Base-by-base conservation (phyloP, 2,329 filamentous ascomycete genomes). In the Ceratocystis harringtonii region DNA sequence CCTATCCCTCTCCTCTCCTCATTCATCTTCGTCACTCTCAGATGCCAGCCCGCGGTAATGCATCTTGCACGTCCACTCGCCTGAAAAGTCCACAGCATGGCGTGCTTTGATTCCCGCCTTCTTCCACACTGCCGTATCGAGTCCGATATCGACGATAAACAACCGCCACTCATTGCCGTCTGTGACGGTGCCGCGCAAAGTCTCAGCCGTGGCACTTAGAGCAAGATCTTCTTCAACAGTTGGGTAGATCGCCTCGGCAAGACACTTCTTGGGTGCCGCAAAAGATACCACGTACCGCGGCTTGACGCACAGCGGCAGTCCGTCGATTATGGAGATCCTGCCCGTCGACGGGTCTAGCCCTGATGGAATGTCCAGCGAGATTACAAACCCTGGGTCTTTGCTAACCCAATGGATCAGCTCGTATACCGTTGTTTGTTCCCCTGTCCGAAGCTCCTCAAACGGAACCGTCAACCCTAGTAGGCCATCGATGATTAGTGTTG, bases 401-500 rank as follows among this genome's bases (percentile, higher is more conserved):
- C 96, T 97, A 2, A 90, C 88, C 91, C 92, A 97, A 68, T 91
- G 88, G 71, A 96, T 94, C 72, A 96, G 83, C 72, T 95, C 88
- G 71, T 95, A 92, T 0, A 90, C 89, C 0, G 87, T 88, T 2
- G 87, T 85, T 73, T 95, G 90, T 69, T 95, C 89, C 17, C 88
- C 87, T 1, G 86, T 88, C 44, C 90, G 84, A 32, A 97, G 79
- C 70, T 95, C 90, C 70, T 96, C 91, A 71, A 96, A 96, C 1
- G 89, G 87, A 66, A 91, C 84, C 57, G 94, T 90, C 68, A 94
- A 83, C 2, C 91, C 91, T 3, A 99, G 83, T 12, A 97, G 78
- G 1, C 91, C 92, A 73, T 99, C 94, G 65, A 97, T 83, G 69
- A 96, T 90, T 66, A 96, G 79, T 58, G 91, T 88, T 0, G 90